Conservation (phyloP, 2,329 filamentous ascomycete species). For the Lachnellula occidentalis region DNA sequence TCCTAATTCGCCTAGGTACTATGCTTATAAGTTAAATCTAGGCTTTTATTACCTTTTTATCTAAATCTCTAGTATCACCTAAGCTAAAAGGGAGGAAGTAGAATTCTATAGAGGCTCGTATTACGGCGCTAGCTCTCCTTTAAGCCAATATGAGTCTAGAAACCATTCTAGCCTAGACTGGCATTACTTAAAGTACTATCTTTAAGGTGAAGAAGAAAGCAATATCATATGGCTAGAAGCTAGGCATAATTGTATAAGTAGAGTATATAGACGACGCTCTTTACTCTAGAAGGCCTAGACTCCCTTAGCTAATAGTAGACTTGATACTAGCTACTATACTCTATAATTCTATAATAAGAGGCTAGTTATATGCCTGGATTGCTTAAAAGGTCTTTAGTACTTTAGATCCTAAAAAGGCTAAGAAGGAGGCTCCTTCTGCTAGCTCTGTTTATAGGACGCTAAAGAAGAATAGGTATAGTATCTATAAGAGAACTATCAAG, state of each 20-base stretch:
- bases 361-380: background rate
- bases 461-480: background rate
- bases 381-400: background rate
- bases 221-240: background rate
- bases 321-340: background rate
- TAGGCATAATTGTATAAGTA: background rate
- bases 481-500: background rate
- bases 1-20: too few relatives aligned
- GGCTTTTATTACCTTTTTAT: too few relatives aligned
- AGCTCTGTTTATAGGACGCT: background rate
- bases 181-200: background rate
- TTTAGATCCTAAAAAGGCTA: background rate
- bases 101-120: too few relatives aligned
- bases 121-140: too few relatives aligned
- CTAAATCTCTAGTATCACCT: too few relatives aligned
- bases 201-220: background rate
- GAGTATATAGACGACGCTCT: background rate
- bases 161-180: too few relatives aligned
- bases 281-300: background rate
- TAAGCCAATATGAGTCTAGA: too few relatives aligned
- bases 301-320: background rate
- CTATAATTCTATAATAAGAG: background rate
- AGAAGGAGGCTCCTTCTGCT: background rate
- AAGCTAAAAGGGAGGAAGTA: too few relatives aligned
- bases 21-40: too few relatives aligned